Evolutionary conservation across 306 rosid species (phyloP), one percentile per base, ranked within the genome.

Genomic region (Canavalia gladiata): DNA sequence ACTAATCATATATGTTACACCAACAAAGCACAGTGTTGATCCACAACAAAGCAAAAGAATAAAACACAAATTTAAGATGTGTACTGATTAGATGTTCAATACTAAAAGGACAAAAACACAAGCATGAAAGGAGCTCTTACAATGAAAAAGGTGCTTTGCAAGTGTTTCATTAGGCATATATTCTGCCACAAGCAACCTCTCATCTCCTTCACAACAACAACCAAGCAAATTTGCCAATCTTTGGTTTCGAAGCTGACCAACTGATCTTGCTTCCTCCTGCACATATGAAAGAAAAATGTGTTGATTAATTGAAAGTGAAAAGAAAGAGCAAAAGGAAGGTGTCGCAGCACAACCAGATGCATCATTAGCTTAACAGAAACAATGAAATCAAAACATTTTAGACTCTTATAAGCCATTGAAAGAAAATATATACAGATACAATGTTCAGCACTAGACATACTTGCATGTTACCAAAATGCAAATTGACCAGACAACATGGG

Each of bases 91-190:
- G 8, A 34, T 76, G 63, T 55, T 77, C 59, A 69, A 63, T 13
- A 55, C 68, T 30, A 75, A 8, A 68, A 72, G 49, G 59, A 42
- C 31, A 64, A 57, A 57, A 55, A 8, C 2, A 37, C 33, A 46
- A 47, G 46, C 66, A 46, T 35, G 42, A 75, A 65, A 72, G 10
- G 43, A 79, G 45, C 52, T 34, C 92, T 87, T 89, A 91, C 91
- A 93, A 76, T 93, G 96, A 72, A 91, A 93, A 63, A 93, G 94
- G 75, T 91, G 97, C 5, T 88, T 89, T 57, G 94, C 96, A 59
- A 91, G 96, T 83, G 97, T 93, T 88, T 90, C 96, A 70, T 84
- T 89, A 31, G 94, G 94, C 94, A 93, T 89, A 72, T 86, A 91
- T 86, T 93, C 97, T 4, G 92, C 93, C 45, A 92, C 93, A 59